Conservation (phyloP, 371 early-diverging fungal species). For the Rhizopus delemar region DNA sequence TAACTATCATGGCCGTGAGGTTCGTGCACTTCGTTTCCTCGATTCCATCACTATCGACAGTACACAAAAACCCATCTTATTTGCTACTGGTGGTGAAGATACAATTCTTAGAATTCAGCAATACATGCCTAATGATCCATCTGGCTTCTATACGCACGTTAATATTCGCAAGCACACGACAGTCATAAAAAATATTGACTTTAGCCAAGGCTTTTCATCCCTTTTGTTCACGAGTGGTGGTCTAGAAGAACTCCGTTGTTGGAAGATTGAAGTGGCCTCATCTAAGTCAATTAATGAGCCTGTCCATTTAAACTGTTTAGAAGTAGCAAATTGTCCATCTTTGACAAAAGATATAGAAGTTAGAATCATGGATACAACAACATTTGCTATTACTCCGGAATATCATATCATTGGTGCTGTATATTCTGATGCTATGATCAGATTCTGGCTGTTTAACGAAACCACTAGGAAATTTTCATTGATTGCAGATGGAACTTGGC, state of each 20-base stretch:
- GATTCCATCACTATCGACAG: background rate
- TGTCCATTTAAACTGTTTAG: conserved; percentile 46
- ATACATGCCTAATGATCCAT: conserved; percentile 32
- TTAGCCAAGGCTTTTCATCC: conserved; percentile 33
- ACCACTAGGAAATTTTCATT: conserved; percentile 48
- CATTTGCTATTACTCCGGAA: conserved; percentile 31
- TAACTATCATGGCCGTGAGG: conserved; percentile 63
- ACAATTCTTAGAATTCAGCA: conserved; percentile 51
- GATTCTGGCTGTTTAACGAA: conserved; percentile 65
- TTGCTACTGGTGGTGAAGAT: conserved; percentile 58
- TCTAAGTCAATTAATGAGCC: conserved; percentile 8
- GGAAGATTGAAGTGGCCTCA: conserved; percentile 44
- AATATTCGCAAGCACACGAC: conserved; percentile 53
- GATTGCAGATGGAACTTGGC: conserved; percentile 57
- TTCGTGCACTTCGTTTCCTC: conserved; percentile 46
- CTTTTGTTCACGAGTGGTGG: conserved; percentile 60
- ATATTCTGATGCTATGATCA: conserved; percentile 61
- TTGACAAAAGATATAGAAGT: conserved; percentile 54
- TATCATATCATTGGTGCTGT: conserved; percentile 60
- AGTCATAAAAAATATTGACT: conserved; percentile 51
- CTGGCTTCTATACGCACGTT: conserved; percentile 32
- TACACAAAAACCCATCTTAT: conserved; percentile 10
- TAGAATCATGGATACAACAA: conserved; percentile 62
- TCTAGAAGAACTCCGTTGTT: conserved; percentile 54
- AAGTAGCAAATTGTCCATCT: conserved; percentile 53